These are phyloP conservation scores for Pseudogymnoascus sp. DNA, from an alignment of 2,329 filamentous ascomycete species.

Conservation along the genomic window DNA sequence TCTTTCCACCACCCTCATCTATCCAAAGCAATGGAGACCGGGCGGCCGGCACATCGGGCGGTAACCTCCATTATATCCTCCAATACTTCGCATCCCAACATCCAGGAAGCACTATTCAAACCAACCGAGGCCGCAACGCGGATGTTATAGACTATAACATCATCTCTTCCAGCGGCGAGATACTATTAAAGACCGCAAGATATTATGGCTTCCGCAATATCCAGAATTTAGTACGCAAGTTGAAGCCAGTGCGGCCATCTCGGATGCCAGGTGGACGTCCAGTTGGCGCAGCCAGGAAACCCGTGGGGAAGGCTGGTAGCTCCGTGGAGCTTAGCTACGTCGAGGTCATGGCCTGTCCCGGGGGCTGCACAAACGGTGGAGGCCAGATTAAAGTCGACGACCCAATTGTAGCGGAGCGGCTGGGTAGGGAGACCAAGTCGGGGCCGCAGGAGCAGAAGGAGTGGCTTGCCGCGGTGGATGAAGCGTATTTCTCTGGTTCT, in stretches of 20 bases:
- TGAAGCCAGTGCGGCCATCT: conserved; percentile 74
- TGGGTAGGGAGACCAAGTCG: conserved; percentile 45
- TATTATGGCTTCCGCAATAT: conserved; percentile 99
- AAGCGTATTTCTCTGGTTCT: conserved; percentile 75
- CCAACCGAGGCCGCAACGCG: conserved; percentile 72
- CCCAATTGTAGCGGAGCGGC: conserved; percentile 49
- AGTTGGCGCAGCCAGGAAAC: conserved; percentile 48
- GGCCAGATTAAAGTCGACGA: conserved; percentile 92
- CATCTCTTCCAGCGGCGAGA: conserved; percentile 45
- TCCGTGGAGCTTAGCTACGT: conserved; percentile 77
- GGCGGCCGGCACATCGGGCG: conserved; percentile 74
- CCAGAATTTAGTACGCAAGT: conserved; percentile 86
- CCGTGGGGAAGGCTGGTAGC: conserved; percentile 39
- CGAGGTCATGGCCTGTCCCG: conserved; percentile 98
- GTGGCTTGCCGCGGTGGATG: conserved; percentile 76
- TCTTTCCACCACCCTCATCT: conserved; percentile 54
- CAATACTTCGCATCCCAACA: conserved; percentile 64
- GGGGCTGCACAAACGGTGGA: conserved; percentile 96
- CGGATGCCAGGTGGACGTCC: conserved; percentile 71
- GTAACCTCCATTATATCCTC: conserved; percentile 80
- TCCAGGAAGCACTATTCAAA: conserved; percentile 64
- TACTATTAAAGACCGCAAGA: conserved; percentile 71
- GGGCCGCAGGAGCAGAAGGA: conserved; percentile 76
- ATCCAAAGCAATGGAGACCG: conserved; percentile 40
- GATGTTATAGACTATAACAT: conserved; percentile 86